These are phyloP conservation scores for Golubevia sp. DNA, from an alignment of 1,284 basidiomycete species.

Conservation along the genomic window DNA sequence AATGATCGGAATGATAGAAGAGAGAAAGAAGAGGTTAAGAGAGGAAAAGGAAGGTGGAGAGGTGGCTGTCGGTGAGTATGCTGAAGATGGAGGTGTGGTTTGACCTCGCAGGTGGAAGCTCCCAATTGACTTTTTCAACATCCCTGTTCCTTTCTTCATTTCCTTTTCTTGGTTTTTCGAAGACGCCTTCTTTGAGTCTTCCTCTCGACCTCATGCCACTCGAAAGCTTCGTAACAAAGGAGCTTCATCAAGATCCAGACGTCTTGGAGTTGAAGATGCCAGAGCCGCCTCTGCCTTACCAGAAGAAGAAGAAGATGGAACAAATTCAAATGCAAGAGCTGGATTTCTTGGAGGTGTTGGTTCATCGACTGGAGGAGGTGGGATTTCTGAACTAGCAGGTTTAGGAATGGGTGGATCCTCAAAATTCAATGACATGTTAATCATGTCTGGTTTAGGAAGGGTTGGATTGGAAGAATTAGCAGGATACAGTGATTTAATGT, in stretches of 20 bases:
- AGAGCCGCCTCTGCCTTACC: constrained; percentile 5
- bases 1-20: constrained; percentile 47
- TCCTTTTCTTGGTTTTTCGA: neutral
- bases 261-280: constrained; percentile 23
- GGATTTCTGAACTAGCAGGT: neutral
- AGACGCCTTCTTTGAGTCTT: constrained; percentile 40
- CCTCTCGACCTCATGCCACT: constrained; percentile 51
- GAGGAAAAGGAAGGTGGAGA: constrained; percentile 58
- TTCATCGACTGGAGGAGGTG: neutral
- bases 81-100: neutral
- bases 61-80: constrained; percentile 28
- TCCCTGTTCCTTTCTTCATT: constrained; percentile 1
- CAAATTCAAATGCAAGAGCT: no score
- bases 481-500: neutral
- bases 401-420: neutral
- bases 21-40: constrained; percentile 43
- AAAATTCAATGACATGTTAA: neutral
- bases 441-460: neutral
- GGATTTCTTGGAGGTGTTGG: constrained; percentile 2
- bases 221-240: constrained; percentile 59
- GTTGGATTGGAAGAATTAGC: neutral
- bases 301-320: neutral
- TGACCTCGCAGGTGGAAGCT: neutral
- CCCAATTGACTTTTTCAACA: no score
- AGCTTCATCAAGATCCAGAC: neutral